A percentile compares a stretch with the other conserved stretches of the same genome.
phyloP scores from a whole-genome alignment of 176 grass and related monocot genomes.

The Oryza meyeriana region DNA sequence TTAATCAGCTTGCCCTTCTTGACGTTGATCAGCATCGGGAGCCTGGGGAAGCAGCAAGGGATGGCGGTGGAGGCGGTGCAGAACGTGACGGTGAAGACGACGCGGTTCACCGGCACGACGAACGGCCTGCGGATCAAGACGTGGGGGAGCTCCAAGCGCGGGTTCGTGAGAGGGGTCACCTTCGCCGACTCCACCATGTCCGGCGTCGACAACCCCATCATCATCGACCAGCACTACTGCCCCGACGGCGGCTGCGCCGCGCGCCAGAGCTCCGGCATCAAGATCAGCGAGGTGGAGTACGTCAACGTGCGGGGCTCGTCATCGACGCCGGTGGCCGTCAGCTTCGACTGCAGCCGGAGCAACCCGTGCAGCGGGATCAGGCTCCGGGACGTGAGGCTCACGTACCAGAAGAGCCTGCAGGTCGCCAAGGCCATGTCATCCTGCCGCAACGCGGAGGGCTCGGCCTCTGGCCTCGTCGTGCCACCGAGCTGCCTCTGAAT shows the following conservation, averaged over 20 bases:
- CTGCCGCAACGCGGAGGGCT: conserved; percentile 61
- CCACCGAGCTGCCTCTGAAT: conserved; percentile 66
- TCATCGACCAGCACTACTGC: conserved; percentile 92
- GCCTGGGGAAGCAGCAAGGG: conserved; percentile 47
- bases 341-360: conserved; percentile 78
- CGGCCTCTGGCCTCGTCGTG: conserved; percentile 44
- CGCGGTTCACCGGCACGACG: conserved; percentile 59
- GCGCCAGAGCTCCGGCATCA: conserved; percentile 56
- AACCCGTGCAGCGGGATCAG: conserved; percentile 79
- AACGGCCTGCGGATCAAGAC: conserved; percentile 92
- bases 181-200: conserved; percentile 64
- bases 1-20: not conserved
- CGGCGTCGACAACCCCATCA: conserved; percentile 79
- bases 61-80: conserved; percentile 45
- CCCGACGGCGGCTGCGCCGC: conserved; percentile 46
- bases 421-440: conserved; percentile 16
- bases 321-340: conserved; percentile 58
- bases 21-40: conserved; percentile 43
- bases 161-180: conserved; percentile 54
- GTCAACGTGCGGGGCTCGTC: conserved; percentile 57
- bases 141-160: conserved; percentile 60
- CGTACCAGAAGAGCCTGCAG: conserved; percentile 26
- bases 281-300: conserved; percentile 73
- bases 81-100: conserved; percentile 91
- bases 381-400: conserved; percentile 64